Conservation (phyloP, 139 green algal species). For the Chlamydomonas sp. region DNA sequence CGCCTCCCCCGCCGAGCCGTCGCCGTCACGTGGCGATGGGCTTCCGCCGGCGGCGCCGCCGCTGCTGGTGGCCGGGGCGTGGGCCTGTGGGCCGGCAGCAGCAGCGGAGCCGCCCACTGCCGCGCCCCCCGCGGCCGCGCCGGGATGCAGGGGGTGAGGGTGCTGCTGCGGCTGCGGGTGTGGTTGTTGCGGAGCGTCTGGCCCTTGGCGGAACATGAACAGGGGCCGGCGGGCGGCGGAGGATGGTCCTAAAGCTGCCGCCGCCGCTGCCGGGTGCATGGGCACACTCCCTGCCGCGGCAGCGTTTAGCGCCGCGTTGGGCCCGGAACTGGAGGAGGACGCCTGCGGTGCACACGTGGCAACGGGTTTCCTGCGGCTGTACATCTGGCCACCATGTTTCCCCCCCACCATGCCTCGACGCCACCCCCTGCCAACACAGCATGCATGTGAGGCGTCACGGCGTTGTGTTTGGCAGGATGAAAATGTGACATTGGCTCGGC, state of each 20-base stretch:
- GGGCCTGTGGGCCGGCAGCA: slow-evolving; percentile 4
- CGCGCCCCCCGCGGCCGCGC: not conserved
- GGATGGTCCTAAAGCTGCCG: not conserved
- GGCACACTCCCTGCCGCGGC: not conserved
- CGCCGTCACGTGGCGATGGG: not conserved
- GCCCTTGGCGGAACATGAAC: not conserved
- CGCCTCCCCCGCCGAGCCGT: too few relatives aligned
- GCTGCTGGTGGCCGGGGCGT: not conserved
- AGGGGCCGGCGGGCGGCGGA: not conserved
- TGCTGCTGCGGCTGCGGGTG: not conserved
- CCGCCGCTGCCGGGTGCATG: not conserved
- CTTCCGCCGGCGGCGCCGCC: not conserved
- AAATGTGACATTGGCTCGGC: too few relatives aligned
- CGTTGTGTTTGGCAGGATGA: too few relatives aligned
- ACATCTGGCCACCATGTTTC: too few relatives aligned
- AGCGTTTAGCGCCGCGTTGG: too few relatives aligned
- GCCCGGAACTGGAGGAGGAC: too few relatives aligned
- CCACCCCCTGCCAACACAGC: too few relatives aligned
- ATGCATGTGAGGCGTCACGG: too few relatives aligned
- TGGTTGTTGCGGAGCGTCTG: not conserved
- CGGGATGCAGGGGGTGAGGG: too few relatives aligned
- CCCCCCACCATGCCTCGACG: too few relatives aligned
- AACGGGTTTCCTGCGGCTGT: too few relatives aligned
- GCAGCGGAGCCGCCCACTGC: slow-evolving; percentile 12
- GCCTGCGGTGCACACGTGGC: too few relatives aligned